A percentile compares a stretch with the other conserved stretches of the same genome.
Conservation (phyloP, 768 basidiomycete genomes). For the Panellus pusillus region DNA sequence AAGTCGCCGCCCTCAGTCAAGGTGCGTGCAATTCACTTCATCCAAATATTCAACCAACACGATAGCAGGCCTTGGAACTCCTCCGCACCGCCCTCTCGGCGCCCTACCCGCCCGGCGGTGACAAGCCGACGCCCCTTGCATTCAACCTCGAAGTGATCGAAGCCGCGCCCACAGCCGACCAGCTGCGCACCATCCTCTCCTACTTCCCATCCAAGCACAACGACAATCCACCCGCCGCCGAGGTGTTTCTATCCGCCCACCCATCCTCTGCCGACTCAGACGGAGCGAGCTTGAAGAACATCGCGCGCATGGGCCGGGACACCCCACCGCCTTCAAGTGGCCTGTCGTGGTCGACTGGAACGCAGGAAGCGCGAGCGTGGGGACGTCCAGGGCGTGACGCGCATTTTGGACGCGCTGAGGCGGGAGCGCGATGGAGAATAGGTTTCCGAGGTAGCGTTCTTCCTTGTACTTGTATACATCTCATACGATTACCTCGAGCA, state of each 20-base stretch:
- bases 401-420: conserved; percentile 63
- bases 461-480: too few relatives aligned
- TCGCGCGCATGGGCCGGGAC: conserved; percentile 51
- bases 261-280: conserved; percentile 47
- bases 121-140: conserved; percentile 50
- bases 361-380: conserved; percentile 61
- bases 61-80: conserved; percentile 52
- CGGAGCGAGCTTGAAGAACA: conserved; percentile 39
- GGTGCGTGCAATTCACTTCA: conserved; percentile 3
- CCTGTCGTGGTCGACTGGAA: conserved; percentile 81
- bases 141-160: conserved; percentile 77
- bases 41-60: not conserved
- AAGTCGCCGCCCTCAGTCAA: conserved; percentile 61
- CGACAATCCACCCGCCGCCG: conserved; percentile 33
- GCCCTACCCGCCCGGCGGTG: conserved; percentile 59
- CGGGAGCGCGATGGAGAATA: conserved; percentile 66
- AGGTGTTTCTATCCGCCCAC: conserved; percentile 62
- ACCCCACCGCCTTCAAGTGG: conserved; percentile 69
- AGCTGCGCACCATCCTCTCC: conserved; percentile 63
- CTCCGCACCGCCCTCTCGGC: conserved; percentile 57
- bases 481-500: too few relatives aligned
- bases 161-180: conserved; percentile 63
- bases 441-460: too few relatives aligned
- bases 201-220: conserved; percentile 47
- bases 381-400: conserved; percentile 66